A percentile compares a stretch with the other conserved stretches of the same genome.
phyloP scores from a whole-genome alignment of 768 basidiomycete species.

The Boletus eberwhitei region DNA sequence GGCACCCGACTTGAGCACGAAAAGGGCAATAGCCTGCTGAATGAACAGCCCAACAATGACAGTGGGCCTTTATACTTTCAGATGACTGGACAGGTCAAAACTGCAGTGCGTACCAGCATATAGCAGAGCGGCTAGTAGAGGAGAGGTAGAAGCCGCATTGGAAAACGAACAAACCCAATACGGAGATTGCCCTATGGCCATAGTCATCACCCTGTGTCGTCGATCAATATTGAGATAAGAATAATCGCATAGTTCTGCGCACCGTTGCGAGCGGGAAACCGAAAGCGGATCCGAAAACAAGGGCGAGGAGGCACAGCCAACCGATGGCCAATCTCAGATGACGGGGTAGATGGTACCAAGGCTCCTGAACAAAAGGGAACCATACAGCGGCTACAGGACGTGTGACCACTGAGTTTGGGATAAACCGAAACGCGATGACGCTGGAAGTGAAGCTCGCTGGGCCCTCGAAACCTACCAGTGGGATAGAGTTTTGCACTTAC shows the following conservation, averaged over 20 bases:
- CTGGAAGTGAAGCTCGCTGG: slow-evolving; percentile 30
- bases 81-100: not conserved
- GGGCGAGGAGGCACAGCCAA: slow-evolving; percentile 71
- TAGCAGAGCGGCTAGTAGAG: slow-evolving; percentile 57
- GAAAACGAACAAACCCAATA: slow-evolving; percentile 77
- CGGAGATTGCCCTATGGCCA: slow-evolving; percentile 77
- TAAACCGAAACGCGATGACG: slow-evolving; percentile 81
- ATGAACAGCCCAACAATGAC: slow-evolving; percentile 82
- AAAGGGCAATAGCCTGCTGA: slow-evolving; percentile 84
- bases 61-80: slow-evolving; percentile 56
- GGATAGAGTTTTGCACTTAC: slow-evolving; percentile 37
- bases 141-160: slow-evolving; percentile 70
- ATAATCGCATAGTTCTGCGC: slow-evolving; percentile 15
- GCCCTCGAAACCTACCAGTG: not conserved
- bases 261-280: slow-evolving; percentile 66
- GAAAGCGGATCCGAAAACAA: slow-evolving; percentile 85
- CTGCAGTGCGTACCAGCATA: slow-evolving; percentile 62
- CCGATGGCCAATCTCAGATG: slow-evolving; percentile 59
- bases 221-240: slow-evolving; percentile 13
- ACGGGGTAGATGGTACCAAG: slow-evolving; percentile 63
- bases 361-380: slow-evolving; percentile 59
- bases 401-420: slow-evolving; percentile 68
- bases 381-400: slow-evolving; percentile 72
- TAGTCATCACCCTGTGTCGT: slow-evolving; percentile 55
- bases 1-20: slow-evolving; percentile 81